These are phyloP conservation scores for Agrostemma githago DNA, from an alignment of 148 eudicot species.

Conservation along the genomic window DNA sequence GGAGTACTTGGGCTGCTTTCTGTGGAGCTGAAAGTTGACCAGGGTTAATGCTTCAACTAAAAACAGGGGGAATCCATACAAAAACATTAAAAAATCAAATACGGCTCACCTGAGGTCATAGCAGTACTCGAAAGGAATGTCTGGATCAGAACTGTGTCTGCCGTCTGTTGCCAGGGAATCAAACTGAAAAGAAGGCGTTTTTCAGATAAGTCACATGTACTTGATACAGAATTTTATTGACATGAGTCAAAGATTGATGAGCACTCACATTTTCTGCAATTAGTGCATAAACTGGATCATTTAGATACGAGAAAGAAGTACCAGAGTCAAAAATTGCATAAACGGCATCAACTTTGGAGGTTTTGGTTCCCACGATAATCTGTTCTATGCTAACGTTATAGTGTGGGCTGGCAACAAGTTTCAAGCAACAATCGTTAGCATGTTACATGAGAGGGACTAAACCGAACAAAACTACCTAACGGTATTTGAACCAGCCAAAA, in stretches of 20 bases:
- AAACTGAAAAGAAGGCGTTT: slow-evolving; percentile 29
- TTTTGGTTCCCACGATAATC: slow-evolving; percentile 50
- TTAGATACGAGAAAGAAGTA: slow-evolving; percentile 74
- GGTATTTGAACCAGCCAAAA: neutral
- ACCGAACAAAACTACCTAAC: neutral
- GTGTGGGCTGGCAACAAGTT: slow-evolving; percentile 48
- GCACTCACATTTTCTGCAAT: slow-evolving; percentile 54
- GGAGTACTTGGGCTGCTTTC: slow-evolving; percentile 14
- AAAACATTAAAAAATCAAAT: neutral
- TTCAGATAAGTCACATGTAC: neutral
- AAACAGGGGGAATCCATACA: neutral
- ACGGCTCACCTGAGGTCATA: slow-evolving; percentile 56
- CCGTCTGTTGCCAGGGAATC: slow-evolving; percentile 45
- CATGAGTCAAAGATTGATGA: neutral
- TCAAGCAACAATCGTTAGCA: slow-evolving; percentile 13
- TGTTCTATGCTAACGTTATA: slow-evolving; percentile 63
- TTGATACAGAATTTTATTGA: neutral
- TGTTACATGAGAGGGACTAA: neutral
- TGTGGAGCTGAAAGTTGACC: slow-evolving; percentile 23
- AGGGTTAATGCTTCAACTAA: slow-evolving; percentile 5
- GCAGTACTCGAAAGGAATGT: slow-evolving; percentile 69
- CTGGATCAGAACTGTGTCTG: slow-evolving; percentile 42
- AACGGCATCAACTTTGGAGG: slow-evolving; percentile 35
- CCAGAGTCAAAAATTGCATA: slow-evolving; percentile 81
- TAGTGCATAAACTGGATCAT: slow-evolving; percentile 60